These are phyloP conservation scores for Talaromyces albobiverticillius DNA, from an alignment of 2,329 filamentous ascomycete species.

Conservation along the genomic window DNA sequence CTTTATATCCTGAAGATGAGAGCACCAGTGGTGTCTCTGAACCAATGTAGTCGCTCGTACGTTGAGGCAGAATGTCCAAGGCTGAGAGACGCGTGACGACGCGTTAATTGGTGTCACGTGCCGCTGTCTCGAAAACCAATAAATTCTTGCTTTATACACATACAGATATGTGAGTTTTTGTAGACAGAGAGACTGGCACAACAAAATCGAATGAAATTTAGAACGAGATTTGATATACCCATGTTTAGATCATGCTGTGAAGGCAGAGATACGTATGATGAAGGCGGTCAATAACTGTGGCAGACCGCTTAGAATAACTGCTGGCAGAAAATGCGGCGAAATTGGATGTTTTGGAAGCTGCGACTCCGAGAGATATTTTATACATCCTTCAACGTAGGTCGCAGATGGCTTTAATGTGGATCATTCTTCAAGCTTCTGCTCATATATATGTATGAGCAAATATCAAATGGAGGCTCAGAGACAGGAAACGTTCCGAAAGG, in stretches of 20 bases:
- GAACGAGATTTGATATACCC: neutral
- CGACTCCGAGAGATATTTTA: constrained; percentile 17
- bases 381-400: constrained; percentile 7
- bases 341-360: neutral
- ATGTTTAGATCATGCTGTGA: neutral
- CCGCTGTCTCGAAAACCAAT: neutral
- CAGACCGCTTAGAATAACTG: constrained; percentile 2
- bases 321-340: constrained; percentile 25
- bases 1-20: neutral
- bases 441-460: neutral
- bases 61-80: neutral
- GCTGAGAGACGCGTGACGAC: constrained; percentile 11
- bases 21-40: neutral
- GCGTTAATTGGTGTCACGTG: constrained; percentile 17
- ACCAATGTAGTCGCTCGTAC: neutral
- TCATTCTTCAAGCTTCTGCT: neutral
- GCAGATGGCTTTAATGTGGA: neutral
- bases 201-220: neutral
- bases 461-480: constrained; percentile 34
- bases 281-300: neutral
- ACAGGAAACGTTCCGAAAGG: constrained; percentile 42
- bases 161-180: neutral
- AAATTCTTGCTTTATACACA: neutral
- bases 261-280: neutral
- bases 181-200: neutral